Evolutionary conservation across 163 green algal genomes (phyloP), one percentile per base, ranked within the genome.

Genomic region (Scenedesmus sp.): DNA sequence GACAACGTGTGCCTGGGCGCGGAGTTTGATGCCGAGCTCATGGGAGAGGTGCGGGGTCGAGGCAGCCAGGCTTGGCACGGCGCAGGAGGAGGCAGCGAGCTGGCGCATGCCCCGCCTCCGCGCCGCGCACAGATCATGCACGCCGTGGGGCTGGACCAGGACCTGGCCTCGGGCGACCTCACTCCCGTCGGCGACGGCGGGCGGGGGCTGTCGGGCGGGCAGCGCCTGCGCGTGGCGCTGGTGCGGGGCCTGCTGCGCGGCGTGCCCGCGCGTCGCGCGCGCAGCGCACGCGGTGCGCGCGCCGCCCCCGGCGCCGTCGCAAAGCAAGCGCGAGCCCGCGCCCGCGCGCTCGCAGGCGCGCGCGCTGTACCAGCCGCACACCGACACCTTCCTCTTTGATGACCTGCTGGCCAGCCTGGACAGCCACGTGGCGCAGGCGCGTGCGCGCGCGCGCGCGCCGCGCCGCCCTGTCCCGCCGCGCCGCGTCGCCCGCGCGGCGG

Each of bases 351-450:
- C 17, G n/a, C n/a, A n/a, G n/a, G 93, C 93, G 0, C 75, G 93
- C 0, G 93, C 90, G 1, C 66, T 96, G 11, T 96, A 96, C 80
- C 85, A 89, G n/a, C 47, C 33, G 4, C 54, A 22, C 22, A 50
- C 36, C 39, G 31, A 84, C 3, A 39, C 94, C 1, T 90, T 90
- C 33, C 63, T 97, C 7, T 60, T 96, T 57, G 93, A 97, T 76
- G 89, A 96, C 77, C 84, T 94, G 2, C 75, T 96, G 58, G 78
- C 91, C 18, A 80, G 85, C 26, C 63, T 97, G 36, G 93, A 97
- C 60, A 48, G 33, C 3, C 74, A 81, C 33, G 53, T 64, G 13
- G 62, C 74, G 20, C 58, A 71, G 54, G 69, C 66, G 22, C 26
- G 17, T 6, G 42, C 31, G 17, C 15, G 39, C 39, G 39, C 39